Percentiles rank a stretch among this genome's conserved stretches.
phyloP scores from a whole-genome alignment of 768 basidiomycete species.

The Lactarius evosmus region DNA sequence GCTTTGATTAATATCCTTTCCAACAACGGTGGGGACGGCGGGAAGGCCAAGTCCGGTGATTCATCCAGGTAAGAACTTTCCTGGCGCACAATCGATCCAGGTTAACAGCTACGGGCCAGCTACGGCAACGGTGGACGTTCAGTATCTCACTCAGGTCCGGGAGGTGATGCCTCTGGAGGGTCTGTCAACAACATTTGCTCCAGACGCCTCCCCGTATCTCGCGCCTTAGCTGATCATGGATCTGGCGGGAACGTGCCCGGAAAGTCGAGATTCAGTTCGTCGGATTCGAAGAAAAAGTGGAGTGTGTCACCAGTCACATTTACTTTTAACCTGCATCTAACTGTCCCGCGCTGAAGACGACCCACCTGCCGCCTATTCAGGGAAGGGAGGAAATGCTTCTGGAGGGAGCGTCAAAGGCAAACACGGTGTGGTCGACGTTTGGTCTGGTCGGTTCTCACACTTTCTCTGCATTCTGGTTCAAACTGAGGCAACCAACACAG shows the following conservation, averaged over 20 bases:
- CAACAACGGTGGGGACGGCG: conserved; percentile 32
- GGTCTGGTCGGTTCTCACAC: conserved; percentile 24
- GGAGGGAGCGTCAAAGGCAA: conserved; percentile 20
- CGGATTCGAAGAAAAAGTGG: conserved; percentile 3
- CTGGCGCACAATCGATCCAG: neutral
- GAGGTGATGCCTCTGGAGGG: conserved; percentile 22
- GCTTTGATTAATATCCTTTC: conserved; percentile 35
- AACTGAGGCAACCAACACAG: conserved; percentile 7
- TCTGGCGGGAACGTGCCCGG: neutral
- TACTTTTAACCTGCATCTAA: neutral
- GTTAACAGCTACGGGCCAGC: neutral
- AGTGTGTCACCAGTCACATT: conserved; percentile 9
- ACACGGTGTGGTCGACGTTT: conserved; percentile 12
- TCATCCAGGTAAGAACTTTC: conserved; percentile 12
- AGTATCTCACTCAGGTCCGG: conserved; percentile 16
- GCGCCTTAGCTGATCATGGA: neutral
- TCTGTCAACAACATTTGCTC: conserved; percentile 12
- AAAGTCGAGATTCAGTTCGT: conserved; percentile 3
- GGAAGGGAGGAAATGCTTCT: conserved; percentile 24
- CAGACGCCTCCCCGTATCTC: neutral
- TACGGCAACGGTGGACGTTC: conserved; percentile 7
- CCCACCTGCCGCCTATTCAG: conserved; percentile 19
- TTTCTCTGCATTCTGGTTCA: neutral
- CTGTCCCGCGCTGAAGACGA: conserved; percentile 6
- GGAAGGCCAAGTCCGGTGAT: conserved; percentile 14